Conservation (phyloP, 139 green algal species). For the Deuterostichococcus epilithicus region DNA sequence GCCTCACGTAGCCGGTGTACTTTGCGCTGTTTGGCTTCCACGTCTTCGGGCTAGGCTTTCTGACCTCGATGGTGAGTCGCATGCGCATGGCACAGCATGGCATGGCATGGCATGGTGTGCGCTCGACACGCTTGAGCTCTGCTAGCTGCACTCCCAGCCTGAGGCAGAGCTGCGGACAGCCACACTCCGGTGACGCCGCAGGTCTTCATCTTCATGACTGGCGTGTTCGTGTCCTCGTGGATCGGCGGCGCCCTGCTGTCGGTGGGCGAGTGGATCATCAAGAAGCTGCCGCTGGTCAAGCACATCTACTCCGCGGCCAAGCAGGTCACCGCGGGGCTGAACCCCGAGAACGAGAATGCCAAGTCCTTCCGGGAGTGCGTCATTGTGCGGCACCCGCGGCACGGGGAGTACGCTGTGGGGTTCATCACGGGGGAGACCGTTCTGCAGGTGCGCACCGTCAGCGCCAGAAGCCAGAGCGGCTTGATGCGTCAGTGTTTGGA, state of each 20-base stretch:
- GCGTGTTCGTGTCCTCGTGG: constrained; percentile 73
- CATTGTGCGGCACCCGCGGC: constrained; percentile 80
- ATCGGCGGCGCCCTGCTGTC: constrained; percentile 69
- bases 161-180: not conserved
- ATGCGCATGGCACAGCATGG: not conserved
- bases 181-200: not conserved
- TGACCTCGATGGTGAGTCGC: constrained; percentile 70
- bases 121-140: not conserved
- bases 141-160: not conserved
- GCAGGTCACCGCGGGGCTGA: constrained; percentile 76
- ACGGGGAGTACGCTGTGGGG: constrained; percentile 86
- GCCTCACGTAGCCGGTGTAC: constrained; percentile 81
- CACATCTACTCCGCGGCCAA: constrained; percentile 96
- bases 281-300: constrained; percentile 84
- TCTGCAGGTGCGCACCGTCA: constrained; percentile 53
- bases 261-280: constrained; percentile 90
- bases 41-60: constrained; percentile 88
- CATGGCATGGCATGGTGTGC: not conserved
- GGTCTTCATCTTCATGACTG: constrained; percentile 25
- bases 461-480: not conserved
- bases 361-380: constrained; percentile 89
- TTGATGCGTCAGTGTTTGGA: too few species aligned
- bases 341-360: constrained; percentile 68
- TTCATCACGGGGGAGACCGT: constrained; percentile 88
- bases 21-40: constrained; percentile 80